These are phyloP conservation scores for Leptosphaerulina australis DNA, from an alignment of 2,329 filamentous ascomycete species.

Conservation along the genomic window DNA sequence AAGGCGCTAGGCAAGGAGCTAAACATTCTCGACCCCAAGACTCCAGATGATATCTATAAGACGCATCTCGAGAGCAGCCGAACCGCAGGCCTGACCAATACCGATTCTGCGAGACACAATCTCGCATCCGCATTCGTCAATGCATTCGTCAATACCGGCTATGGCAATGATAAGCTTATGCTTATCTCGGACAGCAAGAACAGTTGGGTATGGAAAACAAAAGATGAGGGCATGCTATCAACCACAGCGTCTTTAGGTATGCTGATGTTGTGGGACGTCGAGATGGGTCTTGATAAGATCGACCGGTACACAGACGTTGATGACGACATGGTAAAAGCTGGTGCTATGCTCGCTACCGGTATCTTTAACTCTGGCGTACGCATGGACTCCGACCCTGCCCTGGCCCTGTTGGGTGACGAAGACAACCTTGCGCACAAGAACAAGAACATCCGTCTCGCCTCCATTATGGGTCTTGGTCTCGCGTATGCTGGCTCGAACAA, in stretches of 20 bases:
- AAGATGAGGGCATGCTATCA: constrained; percentile 96
- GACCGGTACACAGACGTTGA: constrained; percentile 89
- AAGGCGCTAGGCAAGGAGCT: constrained; percentile 92
- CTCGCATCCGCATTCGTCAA: constrained; percentile 96
- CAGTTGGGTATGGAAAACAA: constrained; percentile 99
- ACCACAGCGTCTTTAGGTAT: constrained; percentile 93
- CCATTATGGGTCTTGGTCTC: constrained; percentile 94
- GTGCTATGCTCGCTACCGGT: constrained; percentile 89
- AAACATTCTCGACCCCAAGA: constrained; percentile 95
- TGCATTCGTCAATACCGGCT: constrained; percentile 94
- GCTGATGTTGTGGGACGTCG: constrained; percentile 90
- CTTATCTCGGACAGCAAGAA: constrained; percentile 80
- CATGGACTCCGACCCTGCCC: constrained; percentile 85
- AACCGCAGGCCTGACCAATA: constrained; percentile 89
- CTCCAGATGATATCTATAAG: constrained; percentile 99
- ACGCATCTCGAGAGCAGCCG: constrained; percentile 95
- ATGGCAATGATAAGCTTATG: constrained; percentile 97
- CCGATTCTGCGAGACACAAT: constrained; percentile 95
- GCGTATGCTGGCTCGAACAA: constrained; percentile 95
- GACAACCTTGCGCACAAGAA: constrained; percentile 82
- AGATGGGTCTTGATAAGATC: constrained; percentile 88
- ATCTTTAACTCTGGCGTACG: constrained; percentile 94
- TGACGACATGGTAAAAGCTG: constrained; percentile 86
- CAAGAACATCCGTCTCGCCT: constrained; percentile 76
- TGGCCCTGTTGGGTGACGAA: constrained; percentile 81